These are phyloP conservation scores for Aspergillus oerlinghausenensis DNA, from an alignment of 2,329 filamentous ascomycete species.

Conservation along the genomic window DNA sequence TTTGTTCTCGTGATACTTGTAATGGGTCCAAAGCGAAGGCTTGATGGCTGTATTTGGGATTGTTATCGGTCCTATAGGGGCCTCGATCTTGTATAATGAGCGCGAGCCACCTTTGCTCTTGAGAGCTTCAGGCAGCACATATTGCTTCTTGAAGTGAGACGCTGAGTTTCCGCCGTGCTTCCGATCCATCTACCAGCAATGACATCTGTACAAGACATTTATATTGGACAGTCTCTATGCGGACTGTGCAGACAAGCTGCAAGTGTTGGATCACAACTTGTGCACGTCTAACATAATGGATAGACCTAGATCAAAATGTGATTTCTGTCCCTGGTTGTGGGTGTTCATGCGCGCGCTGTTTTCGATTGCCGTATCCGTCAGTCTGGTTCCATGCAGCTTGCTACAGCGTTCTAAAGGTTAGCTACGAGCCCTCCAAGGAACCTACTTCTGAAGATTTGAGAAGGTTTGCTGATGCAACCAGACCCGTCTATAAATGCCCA, in stretches of 20 bases:
- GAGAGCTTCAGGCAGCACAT: not conserved
- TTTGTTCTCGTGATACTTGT: too few relatives aligned
- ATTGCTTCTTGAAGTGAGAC: not conserved
- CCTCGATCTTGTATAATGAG: not conserved
- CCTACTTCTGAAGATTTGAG: not conserved
- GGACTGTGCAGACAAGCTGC: slow-evolving; percentile 2
- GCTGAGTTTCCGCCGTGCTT: not conserved
- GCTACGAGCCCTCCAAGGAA: not conserved
- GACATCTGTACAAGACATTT: not conserved
- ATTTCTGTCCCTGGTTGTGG: not conserved
- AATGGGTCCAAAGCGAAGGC: too few relatives aligned
- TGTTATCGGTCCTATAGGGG: too few relatives aligned
- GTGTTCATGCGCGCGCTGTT: not conserved
- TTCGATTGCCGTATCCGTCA: not conserved
- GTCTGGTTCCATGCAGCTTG: slow-evolving; percentile 3
- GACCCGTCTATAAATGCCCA: not conserved
- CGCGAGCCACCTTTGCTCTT: not conserved
- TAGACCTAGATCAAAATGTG: not conserved
- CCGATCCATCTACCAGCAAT: not conserved
- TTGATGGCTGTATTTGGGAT: too few relatives aligned
- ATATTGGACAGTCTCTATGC: not conserved
- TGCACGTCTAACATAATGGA: not conserved
- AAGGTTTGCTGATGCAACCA: not conserved
- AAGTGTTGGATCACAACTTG: not conserved
- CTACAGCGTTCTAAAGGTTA: not conserved